A percentile compares a stretch with the other conserved stretches of the same genome.
Evolutionary conservation across 192 early-diverging fungal species (phyloP).

Genomic region (Coemansia javaensis): DNA sequence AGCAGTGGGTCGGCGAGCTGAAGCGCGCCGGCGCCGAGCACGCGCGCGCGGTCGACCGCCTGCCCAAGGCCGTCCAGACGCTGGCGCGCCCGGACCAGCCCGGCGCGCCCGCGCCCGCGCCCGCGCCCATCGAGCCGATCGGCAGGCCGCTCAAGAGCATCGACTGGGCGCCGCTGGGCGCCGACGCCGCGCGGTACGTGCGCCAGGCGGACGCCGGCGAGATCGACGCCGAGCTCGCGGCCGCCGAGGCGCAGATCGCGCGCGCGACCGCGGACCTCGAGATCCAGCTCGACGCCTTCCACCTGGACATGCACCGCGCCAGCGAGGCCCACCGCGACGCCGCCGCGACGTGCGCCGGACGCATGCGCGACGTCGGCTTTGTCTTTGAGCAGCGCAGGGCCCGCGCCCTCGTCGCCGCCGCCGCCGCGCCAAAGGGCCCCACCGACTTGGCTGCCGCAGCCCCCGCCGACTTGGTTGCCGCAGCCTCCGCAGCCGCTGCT

Average conservation of each 20-base stretch:
- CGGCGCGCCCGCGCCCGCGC: background rate
- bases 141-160: background rate
- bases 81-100: background rate
- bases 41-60: slow-evolving; percentile 20
- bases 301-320: slow-evolving; percentile 32
- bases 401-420: slow-evolving; percentile 14
- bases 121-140: slow-evolving; percentile 10
- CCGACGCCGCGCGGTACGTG: background rate
- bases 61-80: slow-evolving; percentile 25
- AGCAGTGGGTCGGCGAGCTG: slow-evolving; percentile 36
- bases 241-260: slow-evolving; percentile 22
- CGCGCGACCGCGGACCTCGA: slow-evolving; percentile 24
- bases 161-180: slow-evolving; percentile 14
- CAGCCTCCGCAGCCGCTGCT: too few relatives aligned
- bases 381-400: slow-evolving; percentile 28
- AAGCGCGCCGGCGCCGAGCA: slow-evolving; percentile 30
- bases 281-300: slow-evolving; percentile 37
- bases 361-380: slow-evolving; percentile 14
- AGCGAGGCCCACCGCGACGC: slow-evolving; percentile 13
- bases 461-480: too few relatives aligned
- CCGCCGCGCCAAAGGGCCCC: background rate
- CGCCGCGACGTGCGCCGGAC: background rate
- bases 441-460: too few relatives aligned
- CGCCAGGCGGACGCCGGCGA: background rate
- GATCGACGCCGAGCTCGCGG: slow-evolving; percentile 5